A percentile compares a stretch with the other conserved stretches of the same genome.
Conservation (phyloP, 169 alveolate genomes). For the Eimeria maxima region DNA sequence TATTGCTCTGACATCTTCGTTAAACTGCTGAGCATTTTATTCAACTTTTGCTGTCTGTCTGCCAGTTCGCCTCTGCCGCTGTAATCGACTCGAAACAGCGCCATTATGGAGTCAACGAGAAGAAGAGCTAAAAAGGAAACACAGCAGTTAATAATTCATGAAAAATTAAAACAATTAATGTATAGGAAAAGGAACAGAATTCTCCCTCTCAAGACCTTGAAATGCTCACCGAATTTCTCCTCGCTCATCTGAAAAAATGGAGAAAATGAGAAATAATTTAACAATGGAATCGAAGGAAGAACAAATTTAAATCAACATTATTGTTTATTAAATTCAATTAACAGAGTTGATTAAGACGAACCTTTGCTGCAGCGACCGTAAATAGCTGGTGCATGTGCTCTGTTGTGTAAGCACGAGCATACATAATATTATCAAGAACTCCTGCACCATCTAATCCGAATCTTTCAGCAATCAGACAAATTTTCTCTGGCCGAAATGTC, state of each 20-base stretch:
- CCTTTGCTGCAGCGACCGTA: slow-evolving; percentile 82
- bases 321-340: too few relatives aligned
- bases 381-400: slow-evolving; percentile 81
- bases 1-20: slow-evolving; percentile 97
- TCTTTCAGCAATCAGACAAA: slow-evolving; percentile 98
- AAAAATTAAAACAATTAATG: too few relatives aligned
- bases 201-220: too few relatives aligned
- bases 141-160: too few relatives aligned
- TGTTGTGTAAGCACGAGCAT: slow-evolving; percentile 84
- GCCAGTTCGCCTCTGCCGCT: slow-evolving; percentile 97
- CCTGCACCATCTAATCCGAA: slow-evolving; percentile 94
- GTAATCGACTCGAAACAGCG: slow-evolving; percentile 94
- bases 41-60: slow-evolving; percentile 97
- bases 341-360: neutral
- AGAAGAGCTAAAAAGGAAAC: slow-evolving; percentile 72
- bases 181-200: neutral
- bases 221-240: slow-evolving; percentile 61
- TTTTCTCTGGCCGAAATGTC: slow-evolving; percentile 99
- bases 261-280: neutral
- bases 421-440: slow-evolving; percentile 98
- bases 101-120: slow-evolving; percentile 90
- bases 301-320: neutral
- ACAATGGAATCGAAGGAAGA: too few relatives aligned
- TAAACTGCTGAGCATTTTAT: slow-evolving; percentile 85
- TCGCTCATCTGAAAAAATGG: slow-evolving; percentile 64